phyloP scores from a whole-genome alignment of 306 rosid species.

The Arachis hypogaea region DNA sequence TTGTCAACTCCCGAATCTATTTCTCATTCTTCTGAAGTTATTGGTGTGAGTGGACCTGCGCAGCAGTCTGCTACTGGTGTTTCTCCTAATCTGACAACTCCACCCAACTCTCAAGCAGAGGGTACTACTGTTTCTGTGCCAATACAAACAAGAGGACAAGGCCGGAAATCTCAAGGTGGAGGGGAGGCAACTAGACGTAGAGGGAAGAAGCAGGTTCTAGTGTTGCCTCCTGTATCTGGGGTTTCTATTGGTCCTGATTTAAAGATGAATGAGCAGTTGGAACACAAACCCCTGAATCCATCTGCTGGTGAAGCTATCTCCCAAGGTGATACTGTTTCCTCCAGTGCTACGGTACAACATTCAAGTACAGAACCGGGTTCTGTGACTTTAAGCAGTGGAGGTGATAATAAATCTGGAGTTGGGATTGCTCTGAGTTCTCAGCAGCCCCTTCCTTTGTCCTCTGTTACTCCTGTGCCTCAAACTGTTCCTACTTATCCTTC shows the following conservation, averaged over 20 bases:
- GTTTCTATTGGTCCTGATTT: constrained; percentile 56
- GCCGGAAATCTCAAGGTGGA: constrained; percentile 61
- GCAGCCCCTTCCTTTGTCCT: constrained; percentile 47
- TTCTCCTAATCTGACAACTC: constrained; percentile 49
- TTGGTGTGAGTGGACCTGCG: constrained; percentile 43
- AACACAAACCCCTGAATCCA: constrained; percentile 48
- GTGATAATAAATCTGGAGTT: constrained; percentile 39
- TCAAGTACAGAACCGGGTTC: constrained; percentile 52
- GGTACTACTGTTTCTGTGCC: constrained; percentile 51
- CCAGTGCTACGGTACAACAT: constrained; percentile 34
- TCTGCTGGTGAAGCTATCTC: constrained; percentile 51
- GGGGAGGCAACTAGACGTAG: constrained; percentile 68
- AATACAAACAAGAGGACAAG: constrained; percentile 64
- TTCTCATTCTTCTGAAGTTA: constrained; percentile 43
- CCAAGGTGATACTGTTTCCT: constrained; percentile 41
- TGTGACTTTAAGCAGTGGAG: constrained; percentile 49
- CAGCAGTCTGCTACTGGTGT: constrained; percentile 46
- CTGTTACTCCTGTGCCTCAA: constrained; percentile 53
- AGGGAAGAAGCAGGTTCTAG: constrained; percentile 71
- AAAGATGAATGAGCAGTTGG: constrained; percentile 57
- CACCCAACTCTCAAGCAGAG: constrained; percentile 46
- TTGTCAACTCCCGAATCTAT: constrained; percentile 50
- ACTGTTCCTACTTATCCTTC: constrained; percentile 52
- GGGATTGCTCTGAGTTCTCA: constrained; percentile 57
- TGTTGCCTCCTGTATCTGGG: constrained; percentile 51